These are phyloP conservation scores for Phytophthora foliorum DNA, from an alignment of 352 stramenopile genomes.

Conservation along the genomic window DNA sequence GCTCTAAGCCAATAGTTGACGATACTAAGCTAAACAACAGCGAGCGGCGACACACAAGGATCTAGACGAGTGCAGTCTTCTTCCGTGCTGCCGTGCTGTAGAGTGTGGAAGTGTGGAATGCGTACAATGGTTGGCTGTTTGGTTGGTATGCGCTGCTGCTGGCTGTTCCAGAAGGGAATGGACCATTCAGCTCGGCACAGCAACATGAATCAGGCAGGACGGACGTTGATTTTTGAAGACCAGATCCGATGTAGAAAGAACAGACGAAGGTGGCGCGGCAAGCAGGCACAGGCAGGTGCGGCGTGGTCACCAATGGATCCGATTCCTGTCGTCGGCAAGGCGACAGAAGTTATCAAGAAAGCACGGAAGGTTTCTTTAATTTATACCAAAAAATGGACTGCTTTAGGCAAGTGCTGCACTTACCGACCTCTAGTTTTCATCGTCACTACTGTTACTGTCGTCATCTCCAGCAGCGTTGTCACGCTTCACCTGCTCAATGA, in stretches of 20 bases:
- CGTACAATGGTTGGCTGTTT: conserved; percentile 35
- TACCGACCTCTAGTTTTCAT: conserved; percentile 35
- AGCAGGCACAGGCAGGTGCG: conserved; percentile 6
- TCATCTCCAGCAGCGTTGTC: conserved; percentile 58
- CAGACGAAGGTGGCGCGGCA: conserved; percentile 9
- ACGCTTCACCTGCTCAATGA: conserved; percentile 85
- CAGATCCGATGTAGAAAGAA: conserved; percentile 38
- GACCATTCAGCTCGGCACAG: conserved; percentile 20
- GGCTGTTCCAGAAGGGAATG: conserved; percentile 37
- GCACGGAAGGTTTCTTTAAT: conserved; percentile 37
- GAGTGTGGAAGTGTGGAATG: conserved; percentile 39
- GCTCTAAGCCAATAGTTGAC: conserved; percentile 53
- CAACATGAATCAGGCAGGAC: conserved; percentile 25
- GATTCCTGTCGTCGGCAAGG: conserved; percentile 16
- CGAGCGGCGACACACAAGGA: conserved; percentile 18
- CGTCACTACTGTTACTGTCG: conserved; percentile 40
- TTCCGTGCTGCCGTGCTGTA: conserved; percentile 17
- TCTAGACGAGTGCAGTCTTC: conserved; percentile 37
- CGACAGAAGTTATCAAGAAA: conserved; percentile 23
- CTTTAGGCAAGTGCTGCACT: conserved; percentile 31
- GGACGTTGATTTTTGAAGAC: conserved; percentile 42
- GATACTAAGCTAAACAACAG: conserved; percentile 32
- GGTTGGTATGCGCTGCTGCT: conserved; percentile 27
- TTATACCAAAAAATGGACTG: conserved; percentile 42
- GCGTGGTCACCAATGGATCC: conserved; percentile 13